Evolutionary conservation across 2,329 filamentous ascomycete genomes (phyloP).

Genomic region (Laburnicola sp.): DNA sequence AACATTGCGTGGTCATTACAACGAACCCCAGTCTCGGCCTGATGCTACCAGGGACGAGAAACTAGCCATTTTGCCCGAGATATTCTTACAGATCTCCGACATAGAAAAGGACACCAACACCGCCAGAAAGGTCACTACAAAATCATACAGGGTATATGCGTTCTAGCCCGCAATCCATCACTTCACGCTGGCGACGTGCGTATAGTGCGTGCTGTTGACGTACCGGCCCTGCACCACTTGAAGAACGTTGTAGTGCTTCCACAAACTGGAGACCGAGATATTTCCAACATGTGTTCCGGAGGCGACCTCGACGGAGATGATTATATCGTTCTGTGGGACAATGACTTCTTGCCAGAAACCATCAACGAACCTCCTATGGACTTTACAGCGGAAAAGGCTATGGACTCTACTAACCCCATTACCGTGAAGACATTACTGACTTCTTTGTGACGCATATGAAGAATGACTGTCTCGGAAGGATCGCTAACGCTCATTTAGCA

Average conservation of each 20-base stretch:
- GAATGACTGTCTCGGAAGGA: conserved; percentile 77
- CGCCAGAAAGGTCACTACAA: conserved; percentile 57
- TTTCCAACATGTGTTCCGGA: conserved; percentile 93
- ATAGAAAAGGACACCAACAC: conserved; percentile 26
- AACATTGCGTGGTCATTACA: conserved; percentile 71
- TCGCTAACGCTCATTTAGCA: conserved; percentile 81
- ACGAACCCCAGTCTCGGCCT: conserved; percentile 48
- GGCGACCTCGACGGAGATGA: conserved; percentile 96
- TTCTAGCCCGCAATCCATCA: conserved; percentile 89
- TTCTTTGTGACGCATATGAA: conserved; percentile 96
- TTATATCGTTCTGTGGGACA: conserved; percentile 92
- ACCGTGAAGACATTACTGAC: conserved; percentile 72
- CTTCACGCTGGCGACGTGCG: conserved; percentile 91
- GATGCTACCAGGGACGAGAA: conserved; percentile 52
- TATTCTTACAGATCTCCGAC: conserved; percentile 81
- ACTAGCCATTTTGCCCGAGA: conserved; percentile 66
- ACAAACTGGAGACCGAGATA: conserved; percentile 76
- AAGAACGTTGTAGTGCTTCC: conserved; percentile 88
- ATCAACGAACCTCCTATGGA: conserved; percentile 81
- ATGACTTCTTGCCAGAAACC: conserved; percentile 61
- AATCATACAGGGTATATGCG: conserved; percentile 74
- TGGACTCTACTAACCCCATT: conserved; percentile 63
- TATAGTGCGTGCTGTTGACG: conserved; percentile 80
- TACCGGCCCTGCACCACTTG: conserved; percentile 71
- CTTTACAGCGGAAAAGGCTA: conserved; percentile 64